Percentiles rank a stretch among this genome's conserved stretches.
Conservation (phyloP, 257 asterid species). For the Solanum chmielewskii region DNA sequence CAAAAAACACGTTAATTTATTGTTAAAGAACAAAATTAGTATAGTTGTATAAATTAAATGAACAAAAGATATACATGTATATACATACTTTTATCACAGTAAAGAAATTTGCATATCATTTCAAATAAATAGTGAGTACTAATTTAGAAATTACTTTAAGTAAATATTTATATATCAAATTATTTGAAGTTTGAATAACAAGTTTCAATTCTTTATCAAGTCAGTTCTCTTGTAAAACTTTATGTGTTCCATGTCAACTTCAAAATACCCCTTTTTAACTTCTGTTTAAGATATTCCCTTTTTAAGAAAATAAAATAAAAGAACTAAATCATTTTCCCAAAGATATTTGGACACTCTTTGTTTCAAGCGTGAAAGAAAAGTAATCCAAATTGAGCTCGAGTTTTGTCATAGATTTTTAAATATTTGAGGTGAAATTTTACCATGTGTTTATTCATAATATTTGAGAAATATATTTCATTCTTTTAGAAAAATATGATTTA, state of each 20-base stretch:
- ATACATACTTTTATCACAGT: background rate
- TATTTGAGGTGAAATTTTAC: no score
- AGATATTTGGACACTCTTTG: background rate
- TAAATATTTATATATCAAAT: background rate
- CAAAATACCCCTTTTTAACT: background rate
- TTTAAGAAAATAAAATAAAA: background rate
- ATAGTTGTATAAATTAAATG: background rate
- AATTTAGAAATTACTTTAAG: background rate
- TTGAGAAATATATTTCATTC: rapidly evolving
- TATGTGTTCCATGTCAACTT: background rate
- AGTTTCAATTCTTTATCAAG: background rate
- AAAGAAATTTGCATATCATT: background rate
- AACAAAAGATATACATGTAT: background rate
- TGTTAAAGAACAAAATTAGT: background rate
- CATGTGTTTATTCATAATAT: no score
- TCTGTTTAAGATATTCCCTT: background rate
- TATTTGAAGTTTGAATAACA: background rate
- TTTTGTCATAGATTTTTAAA: no score
- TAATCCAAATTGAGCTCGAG: no score
- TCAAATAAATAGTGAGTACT: background rate
- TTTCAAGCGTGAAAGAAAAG: background rate
- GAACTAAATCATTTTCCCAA: background rate
- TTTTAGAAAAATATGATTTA: no score
- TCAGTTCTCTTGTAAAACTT: background rate
- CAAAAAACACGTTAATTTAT: background rate